These are phyloP conservation scores for Phytophthora meadii DNA, from an alignment of 352 stramenopile genomes.

Conservation along the genomic window DNA sequence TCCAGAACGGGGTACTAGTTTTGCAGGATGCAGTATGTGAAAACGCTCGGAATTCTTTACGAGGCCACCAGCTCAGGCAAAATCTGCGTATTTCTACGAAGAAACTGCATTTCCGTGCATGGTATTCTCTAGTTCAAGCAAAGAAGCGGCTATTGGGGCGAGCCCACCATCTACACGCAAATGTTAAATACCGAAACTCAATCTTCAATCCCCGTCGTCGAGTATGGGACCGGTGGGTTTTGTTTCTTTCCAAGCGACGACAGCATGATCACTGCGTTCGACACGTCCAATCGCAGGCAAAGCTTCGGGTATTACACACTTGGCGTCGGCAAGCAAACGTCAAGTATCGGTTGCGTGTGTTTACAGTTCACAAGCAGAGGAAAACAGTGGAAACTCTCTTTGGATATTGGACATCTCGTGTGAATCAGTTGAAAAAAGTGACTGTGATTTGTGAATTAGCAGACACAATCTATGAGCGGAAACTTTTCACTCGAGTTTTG, in stretches of 20 bases:
- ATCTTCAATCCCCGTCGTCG: slow-evolving; percentile 39
- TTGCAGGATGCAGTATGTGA: slow-evolving; percentile 33
- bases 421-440: slow-evolving; percentile 37
- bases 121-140: slow-evolving; percentile 15
- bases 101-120: slow-evolving; percentile 30
- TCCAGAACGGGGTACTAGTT: slow-evolving; percentile 30
- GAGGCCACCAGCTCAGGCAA: slow-evolving; percentile 28
- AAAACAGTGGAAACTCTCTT: slow-evolving; percentile 14
- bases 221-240: slow-evolving; percentile 36
- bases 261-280: slow-evolving; percentile 13
- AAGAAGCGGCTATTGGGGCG: not conserved
- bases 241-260: slow-evolving; percentile 15
- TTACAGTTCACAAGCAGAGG: not conserved
- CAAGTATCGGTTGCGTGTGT: slow-evolving; percentile 7
- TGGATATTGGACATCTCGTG: slow-evolving; percentile 27
- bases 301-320: slow-evolving; percentile 16
- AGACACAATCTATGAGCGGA: slow-evolving; percentile 26
- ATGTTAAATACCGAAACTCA: slow-evolving; percentile 25
- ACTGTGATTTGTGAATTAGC: slow-evolving; percentile 28
- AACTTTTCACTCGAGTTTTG: slow-evolving; percentile 26
- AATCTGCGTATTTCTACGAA: slow-evolving; percentile 30
- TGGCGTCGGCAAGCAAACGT: slow-evolving; percentile 24
- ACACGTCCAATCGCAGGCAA: slow-evolving; percentile 11
- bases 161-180: slow-evolving; percentile 7
- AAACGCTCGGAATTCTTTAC: slow-evolving; percentile 29